phyloP scores from a whole-genome alignment of 1,284 basidiomycete genomes.

The Pseudozyma hubeiensis region DNA sequence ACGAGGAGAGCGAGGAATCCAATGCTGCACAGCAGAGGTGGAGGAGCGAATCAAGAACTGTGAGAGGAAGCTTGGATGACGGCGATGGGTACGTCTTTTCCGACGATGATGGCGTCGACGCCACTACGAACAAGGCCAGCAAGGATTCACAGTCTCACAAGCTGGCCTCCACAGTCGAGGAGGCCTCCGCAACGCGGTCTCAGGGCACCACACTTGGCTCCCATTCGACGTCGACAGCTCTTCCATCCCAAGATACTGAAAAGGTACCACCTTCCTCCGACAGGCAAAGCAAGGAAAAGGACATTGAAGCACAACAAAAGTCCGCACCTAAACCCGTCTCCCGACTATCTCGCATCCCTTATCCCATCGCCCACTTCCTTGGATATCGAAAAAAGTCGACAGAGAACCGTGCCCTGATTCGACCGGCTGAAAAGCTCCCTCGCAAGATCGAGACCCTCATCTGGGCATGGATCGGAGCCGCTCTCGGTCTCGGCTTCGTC shows the following conservation, averaged over 20 bases:
- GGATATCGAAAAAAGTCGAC: slow-evolving; percentile 36
- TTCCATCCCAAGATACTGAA: slow-evolving; percentile 5
- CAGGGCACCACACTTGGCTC: slow-evolving; percentile 17
- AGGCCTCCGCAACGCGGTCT: slow-evolving; percentile 9
- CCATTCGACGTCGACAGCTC: slow-evolving; percentile 3
- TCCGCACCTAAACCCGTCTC: slow-evolving; percentile 20
- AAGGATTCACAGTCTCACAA: slow-evolving; percentile 1
- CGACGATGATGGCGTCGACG: slow-evolving; percentile 14
- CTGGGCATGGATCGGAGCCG: slow-evolving; percentile 54
- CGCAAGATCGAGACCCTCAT: slow-evolving; percentile 48
- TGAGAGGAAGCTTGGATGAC: slow-evolving; percentile 34
- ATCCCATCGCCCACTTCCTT: slow-evolving; percentile 47
- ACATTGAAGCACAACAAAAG: slow-evolving; percentile 35
- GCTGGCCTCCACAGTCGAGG: slow-evolving; percentile 20
- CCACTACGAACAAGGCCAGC: not conserved
- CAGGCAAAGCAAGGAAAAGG: slow-evolving; percentile 14
- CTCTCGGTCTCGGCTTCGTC: slow-evolving; percentile 44
- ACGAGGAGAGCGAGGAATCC: not conserved
- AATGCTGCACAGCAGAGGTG: slow-evolving; percentile 5
- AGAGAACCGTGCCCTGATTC: slow-evolving; percentile 32
- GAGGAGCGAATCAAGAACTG: slow-evolving; percentile 41
- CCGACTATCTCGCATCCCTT: slow-evolving; percentile 44
- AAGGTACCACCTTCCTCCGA: not conserved
- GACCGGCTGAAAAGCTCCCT: slow-evolving; percentile 37
- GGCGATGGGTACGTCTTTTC: slow-evolving; percentile 38